Evolutionary conservation across 2,329 filamentous ascomycete genomes (phyloP), one percentile per base, ranked within the genome.

Genomic region (Cordyceps farinosa): DNA sequence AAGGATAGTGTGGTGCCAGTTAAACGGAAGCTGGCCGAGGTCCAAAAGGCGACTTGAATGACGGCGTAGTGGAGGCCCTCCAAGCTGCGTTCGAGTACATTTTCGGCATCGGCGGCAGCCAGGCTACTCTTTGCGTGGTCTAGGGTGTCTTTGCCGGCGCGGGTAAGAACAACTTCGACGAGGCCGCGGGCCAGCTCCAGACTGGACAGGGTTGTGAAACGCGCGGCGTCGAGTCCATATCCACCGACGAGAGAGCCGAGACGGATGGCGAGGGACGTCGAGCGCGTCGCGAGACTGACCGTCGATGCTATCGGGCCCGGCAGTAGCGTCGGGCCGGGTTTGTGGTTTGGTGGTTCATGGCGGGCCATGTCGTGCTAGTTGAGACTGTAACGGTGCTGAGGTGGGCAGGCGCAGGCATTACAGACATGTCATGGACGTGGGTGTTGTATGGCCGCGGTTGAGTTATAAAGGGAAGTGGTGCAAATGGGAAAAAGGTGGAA

Each of bases 231-330:
- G 63, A 86, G 77, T 38, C 82, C 76, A 67, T 80, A 84, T 15
- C 79, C 78, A 47, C 82, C 78, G 40, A 85, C 75, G n/a, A 81
- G 70, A 3, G 81, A 82, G 47, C 82, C 79, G 45, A 84, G 72
- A 6, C 83, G 81, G 30, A 87, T 78, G 38, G 82, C 82, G 30
- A 88, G 76, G 34, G 83, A 82, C 17, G 85, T 84, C 3, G 85
- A 87, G 61, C 84, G 80, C 3, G 86, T 85, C 11, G 85, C 83
- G 51, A 88, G 75, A 67, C 85, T 87, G 61, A 89, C 80, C 34
- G 80, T 81, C 58, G 80, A 83, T 40, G 87, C 87, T 53, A 89
- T 72, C 0, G 84, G 78, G 2, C 74, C 69, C 1, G 87, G 87
- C 0, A 89, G 79, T 22, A 89, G 78, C 11, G 84, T 87, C 56